Evolutionary conservation across 495 filamentous ascomycete species (phyloP).

Genomic region (Neurospora tetraspora): DNA sequence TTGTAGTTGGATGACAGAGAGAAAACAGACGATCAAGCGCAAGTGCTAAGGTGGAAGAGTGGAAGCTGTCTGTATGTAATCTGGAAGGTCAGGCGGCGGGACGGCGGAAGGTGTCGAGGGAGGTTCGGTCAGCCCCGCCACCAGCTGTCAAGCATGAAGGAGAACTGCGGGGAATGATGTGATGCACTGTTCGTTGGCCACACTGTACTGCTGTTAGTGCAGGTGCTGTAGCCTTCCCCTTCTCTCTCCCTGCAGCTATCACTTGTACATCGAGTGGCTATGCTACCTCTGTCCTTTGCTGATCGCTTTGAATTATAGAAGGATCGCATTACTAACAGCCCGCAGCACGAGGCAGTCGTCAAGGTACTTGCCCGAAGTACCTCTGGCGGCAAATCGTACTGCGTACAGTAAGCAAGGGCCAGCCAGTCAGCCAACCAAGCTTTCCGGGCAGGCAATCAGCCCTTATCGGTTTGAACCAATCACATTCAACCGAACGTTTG

Average conservation of each 20-base stretch:
- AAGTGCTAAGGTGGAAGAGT: neutral
- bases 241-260: neutral
- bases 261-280: neutral
- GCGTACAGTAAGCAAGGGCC: neutral
- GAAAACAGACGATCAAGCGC: neutral
- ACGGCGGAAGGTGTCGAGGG: neutral
- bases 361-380: neutral
- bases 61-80: neutral
- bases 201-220: neutral
- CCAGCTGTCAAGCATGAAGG: neutral
- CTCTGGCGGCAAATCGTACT: neutral
- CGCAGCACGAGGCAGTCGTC: neutral
- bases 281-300: neutral
- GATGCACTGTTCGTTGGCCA: constrained; percentile 4
- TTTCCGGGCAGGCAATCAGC: neutral
- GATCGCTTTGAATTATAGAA: too few relatives aligned
- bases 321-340: neutral
- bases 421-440: neutral
- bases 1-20: neutral
- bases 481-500: neutral
- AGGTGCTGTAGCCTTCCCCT: neutral
- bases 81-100: neutral
- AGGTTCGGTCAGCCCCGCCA: constrained; percentile 11
- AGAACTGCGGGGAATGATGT: constrained; percentile 5
- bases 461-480: neutral